Evolutionary conservation across 192 early-diverging fungal species (phyloP), one percentile per base, ranked within the genome.

Genomic region (Linnemannia schmuckeri): DNA sequence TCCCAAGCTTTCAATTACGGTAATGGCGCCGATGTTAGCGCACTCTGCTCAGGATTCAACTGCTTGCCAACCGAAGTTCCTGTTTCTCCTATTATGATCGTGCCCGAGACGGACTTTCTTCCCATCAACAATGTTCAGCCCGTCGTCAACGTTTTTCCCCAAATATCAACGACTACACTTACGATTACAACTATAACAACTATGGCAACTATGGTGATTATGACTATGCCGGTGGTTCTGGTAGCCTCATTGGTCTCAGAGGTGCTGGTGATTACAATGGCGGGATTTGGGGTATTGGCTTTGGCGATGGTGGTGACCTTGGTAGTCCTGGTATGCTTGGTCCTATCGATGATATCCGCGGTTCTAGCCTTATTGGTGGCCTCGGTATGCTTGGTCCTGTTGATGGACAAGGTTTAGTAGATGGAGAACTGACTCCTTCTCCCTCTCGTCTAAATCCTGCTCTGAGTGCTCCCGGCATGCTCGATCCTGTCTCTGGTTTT

Each of bases 61-160:
- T 10, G n/a, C 55, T 27, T 3, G 55, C 13, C 55, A 27, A 81
- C 73, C 42, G 5, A 75, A 1, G 40, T 81, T 7, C 79, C 79
- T 22, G 63, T 81, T 33, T 35, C 55, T 46, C 80, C 70, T 7
- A 72, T 69, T 1, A 52, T 47, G 4, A 52, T 76, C 75, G 41
- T 18, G 10, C 75, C 75, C 15, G 75, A 82, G 75, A 82, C 75
- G 9, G 52, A 82, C 69, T 77, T 82, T 17, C 1, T 71, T 0
- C 80, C 80, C 22, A 52, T 72, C 46, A 76, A 42, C 24, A 76
- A 76, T 27, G 75, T 76, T 38, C 41, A 42, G 40, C 75, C 80
- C 7, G 10, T 76, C 38, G 54, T 82, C 69, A 82, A 82, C 33
- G 37, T 77, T 8, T 82, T 69, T 13, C 80, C 7, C 66, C 74